Evolutionary conservation across 2,329 filamentous ascomycete genomes (phyloP), one percentile per base, ranked within the genome.

Genomic region (Ophiostoma australiae): DNA sequence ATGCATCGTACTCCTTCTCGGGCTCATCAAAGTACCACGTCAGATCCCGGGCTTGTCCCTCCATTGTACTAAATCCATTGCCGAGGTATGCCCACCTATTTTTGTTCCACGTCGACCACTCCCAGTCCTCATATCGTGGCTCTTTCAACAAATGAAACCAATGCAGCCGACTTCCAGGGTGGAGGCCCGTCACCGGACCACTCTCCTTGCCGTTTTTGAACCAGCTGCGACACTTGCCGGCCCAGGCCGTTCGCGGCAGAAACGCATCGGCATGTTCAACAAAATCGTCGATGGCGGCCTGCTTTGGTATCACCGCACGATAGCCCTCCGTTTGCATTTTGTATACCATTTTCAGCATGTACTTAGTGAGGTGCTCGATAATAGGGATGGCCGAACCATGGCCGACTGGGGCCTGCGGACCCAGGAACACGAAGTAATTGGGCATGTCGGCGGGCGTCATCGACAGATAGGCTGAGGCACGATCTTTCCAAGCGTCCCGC

Each of bases 1-100:
- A 65, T n/a, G 61, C 31, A 20, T 70, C 72, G n/a, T 92, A 88
- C 68, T 89, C 81, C 67, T 86, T 81, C 52, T 82, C 82, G 0
- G 85, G 85, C 37, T 83, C 75, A 73, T 81, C 85, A 72, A 81
- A 79, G 72, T 82, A 83, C 72, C 79, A 81, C 0, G 77, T 81
- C 75, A 79, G 76, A 72, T 83, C 82, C 1, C 78, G 77, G 2
- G 78, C 80, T 68, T 81, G 80, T 58, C 78, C 76, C 75, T 83
- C 82, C 1, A 78, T 80, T 72, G 81, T 79, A 52, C 80, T 82
- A 73, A 80, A 80, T 0, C 82, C 82, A 75, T 82, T 82, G 71
- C 74, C 74, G 11, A 75, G 92, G 87, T 90, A 72, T 3, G 68
- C 71, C 68, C 70, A 75, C 0, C 74, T 70, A 67, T 75, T 74